Evolutionary conservation across 1,284 basidiomycete genomes (phyloP), one percentile per base, ranked within the genome.

Genomic region (Cryptococcus depauperatus): DNA sequence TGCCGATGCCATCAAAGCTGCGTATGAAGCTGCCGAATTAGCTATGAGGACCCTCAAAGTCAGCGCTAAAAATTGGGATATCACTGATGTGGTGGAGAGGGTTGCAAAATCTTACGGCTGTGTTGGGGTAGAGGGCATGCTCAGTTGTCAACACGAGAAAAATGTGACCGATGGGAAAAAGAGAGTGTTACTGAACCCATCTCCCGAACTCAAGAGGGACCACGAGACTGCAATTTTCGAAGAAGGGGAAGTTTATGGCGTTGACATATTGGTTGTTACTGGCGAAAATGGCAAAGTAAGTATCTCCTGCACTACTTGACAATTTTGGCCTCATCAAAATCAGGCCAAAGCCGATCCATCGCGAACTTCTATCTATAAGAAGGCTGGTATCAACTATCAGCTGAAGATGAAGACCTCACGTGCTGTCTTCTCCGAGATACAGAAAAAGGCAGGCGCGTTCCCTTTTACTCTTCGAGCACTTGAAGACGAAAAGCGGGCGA

Each of bases 361-460:
- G 32, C 81, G 86, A 66, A 95, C 91, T 41, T 88, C 87, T 32
- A 83, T 98, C 66, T 96, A 87, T 78, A 90, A 95, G 72, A 82
- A 88, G 56, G 86, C 88, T 65, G 75, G 79, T 34, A 78, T 92
- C 53, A 93, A 87, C 42, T 98, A 97, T 75, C 86, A 92, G 69
- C 79, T 97, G 63, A 98, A 97, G 78, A 85, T 95, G 82, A 95
- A 93, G 76, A 93, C 87, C 45, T 92, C 91, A 43, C 84, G 93
- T 58, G 81, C 85, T 27, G 85, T 95, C 38, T 96, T 95, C 74
- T 85, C 85, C 42, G 93, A 97, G 73, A 87, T 97, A 62, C 86
- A 93, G 73, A 93, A 92, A 78, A 97, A 96, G 58, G 87, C 93
- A 28, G 93, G 92, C 23, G 79, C 88, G 6, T 98, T 98, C 82